Evolutionary conservation across 257 asterid genomes (phyloP).

Genomic region (Cinchona pubescens): DNA sequence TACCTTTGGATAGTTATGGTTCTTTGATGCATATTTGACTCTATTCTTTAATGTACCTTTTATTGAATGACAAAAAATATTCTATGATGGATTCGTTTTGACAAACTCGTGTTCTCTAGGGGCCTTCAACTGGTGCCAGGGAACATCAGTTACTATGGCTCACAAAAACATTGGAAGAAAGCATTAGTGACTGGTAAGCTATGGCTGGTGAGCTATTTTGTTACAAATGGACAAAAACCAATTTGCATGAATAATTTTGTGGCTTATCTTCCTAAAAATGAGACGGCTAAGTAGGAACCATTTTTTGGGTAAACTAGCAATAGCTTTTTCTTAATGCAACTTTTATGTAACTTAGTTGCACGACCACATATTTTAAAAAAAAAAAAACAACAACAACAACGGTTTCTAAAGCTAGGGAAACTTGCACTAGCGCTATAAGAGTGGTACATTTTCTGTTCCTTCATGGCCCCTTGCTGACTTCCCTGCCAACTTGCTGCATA

Average conservation of each 20-base stretch:
- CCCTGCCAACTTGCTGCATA: not conserved
- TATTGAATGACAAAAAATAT: not conserved
- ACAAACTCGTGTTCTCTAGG: slow-evolving; percentile 31
- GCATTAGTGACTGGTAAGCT: slow-evolving; percentile 51
- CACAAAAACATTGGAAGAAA: slow-evolving; percentile 41
- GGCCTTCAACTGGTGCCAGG: slow-evolving; percentile 25
- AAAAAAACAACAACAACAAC: not conserved
- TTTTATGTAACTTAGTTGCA: not conserved
- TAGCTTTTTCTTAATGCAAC: not conserved
- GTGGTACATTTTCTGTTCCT: not conserved
- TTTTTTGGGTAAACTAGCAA: not conserved
- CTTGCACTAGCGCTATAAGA: not conserved
- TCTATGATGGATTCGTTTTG: not conserved
- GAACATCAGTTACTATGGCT: slow-evolving; percentile 47
- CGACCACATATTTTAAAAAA: not conserved
- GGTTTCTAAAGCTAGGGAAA: not conserved
- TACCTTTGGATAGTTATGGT: too few relatives aligned
- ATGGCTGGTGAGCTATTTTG: not conserved
- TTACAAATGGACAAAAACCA: not conserved
- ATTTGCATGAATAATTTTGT: not conserved
- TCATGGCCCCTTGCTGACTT: not conserved
- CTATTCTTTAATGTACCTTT: too few relatives aligned
- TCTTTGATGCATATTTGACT: not conserved
- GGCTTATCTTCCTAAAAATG: not conserved
- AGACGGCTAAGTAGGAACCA: not conserved